Evolutionary conservation across 495 filamentous ascomycete genomes (phyloP).

Genomic region (Daldinia vernicosa): DNA sequence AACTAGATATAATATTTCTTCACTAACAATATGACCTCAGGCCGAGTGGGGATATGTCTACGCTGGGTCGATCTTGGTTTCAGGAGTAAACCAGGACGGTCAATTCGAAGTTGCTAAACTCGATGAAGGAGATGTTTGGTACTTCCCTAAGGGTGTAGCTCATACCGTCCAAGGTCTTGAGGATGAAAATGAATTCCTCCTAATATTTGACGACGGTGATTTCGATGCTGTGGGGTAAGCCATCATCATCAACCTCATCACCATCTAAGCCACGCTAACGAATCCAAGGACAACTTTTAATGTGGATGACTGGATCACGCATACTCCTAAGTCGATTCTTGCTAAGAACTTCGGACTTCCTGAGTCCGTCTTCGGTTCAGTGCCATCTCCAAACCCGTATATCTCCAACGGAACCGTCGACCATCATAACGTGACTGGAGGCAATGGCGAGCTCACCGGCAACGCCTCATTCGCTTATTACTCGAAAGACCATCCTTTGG

Average conservation of each 20-base stretch:
- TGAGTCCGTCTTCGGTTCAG: slow-evolving; percentile 62
- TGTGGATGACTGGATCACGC: slow-evolving; percentile 70
- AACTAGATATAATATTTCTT: not conserved
- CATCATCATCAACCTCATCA: not conserved
- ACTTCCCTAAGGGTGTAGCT: slow-evolving; percentile 71
- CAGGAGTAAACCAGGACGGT: slow-evolving; percentile 69
- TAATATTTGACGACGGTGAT: slow-evolving; percentile 71
- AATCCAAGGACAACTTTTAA: slow-evolving; percentile 65
- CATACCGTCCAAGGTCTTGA: slow-evolving; percentile 67
- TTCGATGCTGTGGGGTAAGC: slow-evolving; percentile 57
- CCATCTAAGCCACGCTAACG: slow-evolving; percentile 1
- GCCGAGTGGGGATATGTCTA: slow-evolving; percentile 74
- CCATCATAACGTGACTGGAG: slow-evolving; percentile 57
- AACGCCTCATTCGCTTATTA: slow-evolving; percentile 67
- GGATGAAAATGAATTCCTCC: slow-evolving; percentile 71
- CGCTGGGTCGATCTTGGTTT: slow-evolving; percentile 63
- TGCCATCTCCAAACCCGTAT: slow-evolving; percentile 67
- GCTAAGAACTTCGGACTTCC: slow-evolving; percentile 72
- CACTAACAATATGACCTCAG: slow-evolving; percentile 43
- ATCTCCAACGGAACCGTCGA: slow-evolving; percentile 65
- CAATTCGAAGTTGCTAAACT: slow-evolving; percentile 63
- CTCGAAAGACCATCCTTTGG: slow-evolving; percentile 58
- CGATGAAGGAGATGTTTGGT: slow-evolving; percentile 70
- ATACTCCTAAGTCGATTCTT: slow-evolving; percentile 67
- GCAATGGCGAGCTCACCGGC: slow-evolving; percentile 58